Percentiles rank a stretch among this genome's conserved stretches.
Conservation (phyloP, 1,139 yeast genomes). For the Geotrichum klebahnii region DNA sequence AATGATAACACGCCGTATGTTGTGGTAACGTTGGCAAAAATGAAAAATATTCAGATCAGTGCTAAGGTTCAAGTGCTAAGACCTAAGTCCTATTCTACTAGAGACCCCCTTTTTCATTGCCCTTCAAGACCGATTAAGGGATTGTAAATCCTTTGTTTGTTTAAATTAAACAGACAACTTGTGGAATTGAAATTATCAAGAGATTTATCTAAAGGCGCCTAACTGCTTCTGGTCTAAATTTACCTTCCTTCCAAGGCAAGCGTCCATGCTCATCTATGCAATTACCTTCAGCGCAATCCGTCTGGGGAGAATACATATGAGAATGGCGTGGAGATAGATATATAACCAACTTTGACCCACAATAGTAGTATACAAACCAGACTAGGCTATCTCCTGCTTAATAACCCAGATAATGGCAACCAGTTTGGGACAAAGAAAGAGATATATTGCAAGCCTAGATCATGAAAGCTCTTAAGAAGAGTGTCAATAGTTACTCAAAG, state of each 20-base stretch:
- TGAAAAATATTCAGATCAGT: no score
- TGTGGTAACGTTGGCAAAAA: background rate
- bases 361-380: constrained; percentile 55
- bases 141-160: constrained; percentile 65
- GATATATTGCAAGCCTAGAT: constrained; percentile 82
- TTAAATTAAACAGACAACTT: constrained; percentile 68
- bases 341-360: constrained; percentile 91
- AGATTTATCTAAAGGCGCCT: no score
- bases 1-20: no score
- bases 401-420: constrained; percentile 71
- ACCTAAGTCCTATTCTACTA: no score
- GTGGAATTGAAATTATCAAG: constrained; percentile 61
- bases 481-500: constrained; percentile 75
- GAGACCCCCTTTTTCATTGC: no score
- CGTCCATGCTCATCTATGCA: constrained; percentile 91
- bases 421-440: constrained; percentile 63
- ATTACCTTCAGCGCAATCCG: constrained; percentile 68
- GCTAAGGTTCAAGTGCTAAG: no score
- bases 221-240: constrained; percentile 59
- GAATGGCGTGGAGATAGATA: constrained; percentile 82
- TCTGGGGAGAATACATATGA: constrained; percentile 84
- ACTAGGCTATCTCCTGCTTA: constrained; percentile 53
- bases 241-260: constrained; percentile 74
- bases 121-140: constrained; percentile 36
- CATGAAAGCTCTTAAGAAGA: constrained; percentile 35